phyloP scores from a whole-genome alignment of 208 protist species.

The Trypanosoma scelopori region DNA sequence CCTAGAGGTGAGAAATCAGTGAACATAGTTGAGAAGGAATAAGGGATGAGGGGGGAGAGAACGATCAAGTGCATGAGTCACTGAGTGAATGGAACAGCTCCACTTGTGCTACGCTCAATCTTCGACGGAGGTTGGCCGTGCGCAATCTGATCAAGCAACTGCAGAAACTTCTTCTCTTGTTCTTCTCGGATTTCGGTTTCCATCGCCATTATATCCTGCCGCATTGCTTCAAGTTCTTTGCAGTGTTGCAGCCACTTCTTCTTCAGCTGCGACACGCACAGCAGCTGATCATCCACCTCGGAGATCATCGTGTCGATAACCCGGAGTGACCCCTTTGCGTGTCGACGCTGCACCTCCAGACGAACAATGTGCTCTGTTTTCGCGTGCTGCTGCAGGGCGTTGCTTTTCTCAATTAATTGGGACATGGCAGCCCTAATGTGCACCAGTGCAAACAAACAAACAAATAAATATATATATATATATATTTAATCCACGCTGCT shows the following conservation, averaged over 20 bases:
- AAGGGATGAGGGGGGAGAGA: too few species aligned
- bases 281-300: constrained; percentile 74
- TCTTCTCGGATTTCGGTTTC: constrained; percentile 29
- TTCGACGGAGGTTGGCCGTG: neutral
- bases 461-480: constrained; percentile 16
- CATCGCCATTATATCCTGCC: constrained; percentile 51
- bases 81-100: neutral
- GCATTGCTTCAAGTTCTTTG: constrained; percentile 46
- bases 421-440: constrained; percentile 22
- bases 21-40: too few species aligned
- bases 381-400: constrained; percentile 53
- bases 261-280: constrained; percentile 82
- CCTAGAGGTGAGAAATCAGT: too few species aligned
- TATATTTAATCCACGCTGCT: neutral
- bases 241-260: constrained; percentile 82
- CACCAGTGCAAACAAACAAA: neutral
- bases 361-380: constrained; percentile 82
- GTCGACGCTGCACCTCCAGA: constrained; percentile 70
- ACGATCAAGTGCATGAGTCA: neutral
- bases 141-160: neutral
- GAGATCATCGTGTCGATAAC: constrained; percentile 64
- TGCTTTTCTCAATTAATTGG: constrained; percentile 31
- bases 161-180: constrained; percentile 6
- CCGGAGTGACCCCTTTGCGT: constrained; percentile 71
- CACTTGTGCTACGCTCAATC: neutral